Evolutionary conservation across 768 basidiomycete species (phyloP).

Genomic region (Lepiota brunneoincarnata): DNA sequence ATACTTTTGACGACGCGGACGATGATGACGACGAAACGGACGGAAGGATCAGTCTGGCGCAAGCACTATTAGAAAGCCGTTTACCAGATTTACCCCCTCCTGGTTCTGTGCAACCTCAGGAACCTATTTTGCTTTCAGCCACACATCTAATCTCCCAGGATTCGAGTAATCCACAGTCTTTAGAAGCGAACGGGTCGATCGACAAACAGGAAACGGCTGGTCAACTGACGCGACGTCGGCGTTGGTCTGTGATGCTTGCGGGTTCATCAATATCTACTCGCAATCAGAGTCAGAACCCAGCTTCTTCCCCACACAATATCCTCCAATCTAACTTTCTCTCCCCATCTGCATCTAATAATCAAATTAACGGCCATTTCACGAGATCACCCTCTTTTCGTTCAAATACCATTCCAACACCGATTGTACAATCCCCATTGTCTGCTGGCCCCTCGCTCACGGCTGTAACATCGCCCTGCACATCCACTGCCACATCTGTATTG

Average conservation of each 20-base stretch:
- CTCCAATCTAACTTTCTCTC: slow-evolving; percentile 21
- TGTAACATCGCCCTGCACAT: slow-evolving; percentile 22
- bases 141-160: slow-evolving; percentile 27
- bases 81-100: slow-evolving; percentile 70
- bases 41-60: slow-evolving; percentile 68
- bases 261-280: background rate
- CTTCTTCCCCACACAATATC: slow-evolving; percentile 16
- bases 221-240: slow-evolving; percentile 11
- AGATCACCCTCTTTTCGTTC: slow-evolving; percentile 43
- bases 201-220: slow-evolving; percentile 7
- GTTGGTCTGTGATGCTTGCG: slow-evolving; percentile 16
- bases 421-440: slow-evolving; percentile 13
- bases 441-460: slow-evolving; percentile 19
- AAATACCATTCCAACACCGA: slow-evolving; percentile 20
- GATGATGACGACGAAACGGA: slow-evolving; percentile 65
- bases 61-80: slow-evolving; percentile 77
- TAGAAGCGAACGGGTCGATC: slow-evolving; percentile 40
- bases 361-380: slow-evolving; percentile 25
- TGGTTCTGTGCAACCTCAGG: slow-evolving; percentile 63
- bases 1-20: slow-evolving; percentile 39
- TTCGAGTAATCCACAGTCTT: slow-evolving; percentile 17
- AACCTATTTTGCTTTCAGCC: slow-evolving; percentile 62
- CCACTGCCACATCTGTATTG: slow-evolving; percentile 18
- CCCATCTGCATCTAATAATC: slow-evolving; percentile 22
- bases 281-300: slow-evolving; percentile 24